phyloP scores from a whole-genome alignment of 148 eudicot genomes.

The Beta vulgaris region DNA sequence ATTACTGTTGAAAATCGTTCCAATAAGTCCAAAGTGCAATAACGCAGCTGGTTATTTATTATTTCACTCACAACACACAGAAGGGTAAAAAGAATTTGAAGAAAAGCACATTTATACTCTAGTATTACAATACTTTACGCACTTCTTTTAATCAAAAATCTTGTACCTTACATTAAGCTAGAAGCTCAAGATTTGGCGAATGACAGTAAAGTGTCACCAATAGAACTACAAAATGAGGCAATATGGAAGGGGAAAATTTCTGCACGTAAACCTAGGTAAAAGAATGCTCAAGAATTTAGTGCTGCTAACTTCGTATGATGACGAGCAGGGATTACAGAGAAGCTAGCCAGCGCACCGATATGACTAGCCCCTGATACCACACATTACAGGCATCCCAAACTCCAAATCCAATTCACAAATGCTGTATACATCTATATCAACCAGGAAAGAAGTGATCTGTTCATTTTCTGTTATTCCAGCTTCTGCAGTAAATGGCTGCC shows the following conservation, averaged over 20 bases:
- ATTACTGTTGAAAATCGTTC: no score
- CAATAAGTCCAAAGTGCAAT: no score
- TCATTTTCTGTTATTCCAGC: slow-evolving; percentile 23
- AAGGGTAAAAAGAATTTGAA: neutral
- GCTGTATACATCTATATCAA: slow-evolving; percentile 25
- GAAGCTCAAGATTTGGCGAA: slow-evolving; percentile 14
- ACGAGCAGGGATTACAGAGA: slow-evolving; percentile 16
- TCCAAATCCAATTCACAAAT: slow-evolving; percentile 26
- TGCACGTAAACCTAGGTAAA: slow-evolving; percentile 22
- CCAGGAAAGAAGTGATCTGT: slow-evolving; percentile 8
- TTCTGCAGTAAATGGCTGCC: slow-evolving; percentile 9
- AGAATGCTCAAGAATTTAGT: slow-evolving; percentile 25
- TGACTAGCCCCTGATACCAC: slow-evolving; percentile 14
- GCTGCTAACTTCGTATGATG: slow-evolving; percentile 5
- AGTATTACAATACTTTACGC: neutral
- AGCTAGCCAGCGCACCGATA: slow-evolving; percentile 22
- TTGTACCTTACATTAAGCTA: slow-evolving; percentile 11
- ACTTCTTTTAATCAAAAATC: slow-evolving; percentile 22
- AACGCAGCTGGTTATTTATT: no score
- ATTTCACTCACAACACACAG: no score
- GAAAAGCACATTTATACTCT: neutral
- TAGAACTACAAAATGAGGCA: slow-evolving; percentile 16
- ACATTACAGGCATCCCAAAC: slow-evolving; percentile 10
- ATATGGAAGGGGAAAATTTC: slow-evolving; percentile 6
- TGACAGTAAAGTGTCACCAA: neutral